These are phyloP conservation scores for Phytopythium litorale DNA, from an alignment of 352 stramenopile genomes.

Conservation along the genomic window DNA sequence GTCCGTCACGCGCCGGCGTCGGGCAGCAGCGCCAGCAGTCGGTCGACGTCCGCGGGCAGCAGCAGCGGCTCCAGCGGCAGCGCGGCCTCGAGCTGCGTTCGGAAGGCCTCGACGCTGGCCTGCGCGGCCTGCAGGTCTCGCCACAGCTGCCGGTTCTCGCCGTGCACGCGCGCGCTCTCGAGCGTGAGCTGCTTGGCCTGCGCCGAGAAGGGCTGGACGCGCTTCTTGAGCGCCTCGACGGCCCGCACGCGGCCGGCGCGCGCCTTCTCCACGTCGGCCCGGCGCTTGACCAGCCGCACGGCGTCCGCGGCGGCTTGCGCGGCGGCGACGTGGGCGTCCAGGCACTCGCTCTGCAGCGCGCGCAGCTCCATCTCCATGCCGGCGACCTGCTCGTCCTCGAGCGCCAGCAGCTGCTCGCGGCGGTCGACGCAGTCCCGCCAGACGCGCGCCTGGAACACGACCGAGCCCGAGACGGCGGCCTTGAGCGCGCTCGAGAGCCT, in stretches of 20 bases:
- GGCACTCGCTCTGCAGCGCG: slow-evolving; percentile 37
- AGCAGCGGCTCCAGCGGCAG: slow-evolving; percentile 57
- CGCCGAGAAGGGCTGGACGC: slow-evolving; percentile 55
- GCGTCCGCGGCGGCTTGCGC: slow-evolving; percentile 30
- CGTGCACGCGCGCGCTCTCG: slow-evolving; percentile 43
- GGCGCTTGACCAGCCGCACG: slow-evolving; percentile 28
- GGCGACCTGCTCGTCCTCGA: slow-evolving; percentile 38
- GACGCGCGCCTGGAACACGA: slow-evolving; percentile 65
- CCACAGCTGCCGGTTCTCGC: slow-evolving; percentile 49
- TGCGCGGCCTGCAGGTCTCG: slow-evolving; percentile 38
- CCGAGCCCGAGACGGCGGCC: slow-evolving; percentile 23
- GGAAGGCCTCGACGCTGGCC: slow-evolving; percentile 35
- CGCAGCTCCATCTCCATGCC: slow-evolving; percentile 48
- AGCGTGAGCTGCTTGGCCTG: slow-evolving; percentile 55
- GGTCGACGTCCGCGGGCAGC: slow-evolving; percentile 41
- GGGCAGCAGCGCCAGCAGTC: slow-evolving; percentile 20
- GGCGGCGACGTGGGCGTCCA: slow-evolving; percentile 37
- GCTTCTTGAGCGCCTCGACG: slow-evolving; percentile 39
- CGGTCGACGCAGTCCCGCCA: slow-evolving; percentile 64
- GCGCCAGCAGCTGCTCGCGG: slow-evolving; percentile 31
- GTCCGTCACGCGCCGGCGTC: background rate
- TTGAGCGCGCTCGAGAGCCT: slow-evolving; percentile 34
- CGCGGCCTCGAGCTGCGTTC: slow-evolving; percentile 28
- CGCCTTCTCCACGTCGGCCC: slow-evolving; percentile 26
- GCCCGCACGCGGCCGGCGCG: slow-evolving; percentile 16